A percentile compares a stretch with the other conserved stretches of the same genome.
phyloP scores from a whole-genome alignment of 495 filamentous ascomycete genomes.

The Neurospora sp. region DNA sequence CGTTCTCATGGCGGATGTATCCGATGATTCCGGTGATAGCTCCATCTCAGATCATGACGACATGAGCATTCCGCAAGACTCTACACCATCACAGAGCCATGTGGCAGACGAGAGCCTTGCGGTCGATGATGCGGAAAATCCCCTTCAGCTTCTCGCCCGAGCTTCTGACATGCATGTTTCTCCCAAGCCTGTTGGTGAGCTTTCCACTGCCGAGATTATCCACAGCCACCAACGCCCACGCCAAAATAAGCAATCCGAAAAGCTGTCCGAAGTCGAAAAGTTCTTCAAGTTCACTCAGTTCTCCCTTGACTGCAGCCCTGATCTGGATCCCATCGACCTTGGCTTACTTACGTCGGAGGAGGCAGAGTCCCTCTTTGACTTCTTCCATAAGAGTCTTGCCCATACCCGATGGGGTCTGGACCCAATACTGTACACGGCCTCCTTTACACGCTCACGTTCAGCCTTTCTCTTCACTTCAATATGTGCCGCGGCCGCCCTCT shows the following conservation, averaged over 20 bases:
- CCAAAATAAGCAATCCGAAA: constrained; percentile 18
- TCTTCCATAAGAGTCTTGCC: constrained; percentile 59
- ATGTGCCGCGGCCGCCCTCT: constrained; percentile 52
- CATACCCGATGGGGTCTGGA: constrained; percentile 70
- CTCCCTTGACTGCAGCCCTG: constrained; percentile 48
- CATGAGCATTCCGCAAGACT: constrained; percentile 18
- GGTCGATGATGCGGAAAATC: constrained; percentile 65
- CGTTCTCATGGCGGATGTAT: constrained; percentile 18
- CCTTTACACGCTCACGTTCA: constrained; percentile 55
- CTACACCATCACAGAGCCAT: constrained; percentile 22
- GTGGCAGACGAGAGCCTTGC: constrained; percentile 35
- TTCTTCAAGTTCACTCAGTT: constrained; percentile 56
- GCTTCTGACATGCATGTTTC: constrained; percentile 59
- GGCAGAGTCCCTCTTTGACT: constrained; percentile 51
- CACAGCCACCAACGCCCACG: constrained; percentile 16
- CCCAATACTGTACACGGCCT: constrained; percentile 50
- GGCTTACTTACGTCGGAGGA: constrained; percentile 54
- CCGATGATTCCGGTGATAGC: constrained; percentile 23
- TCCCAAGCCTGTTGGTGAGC: constrained; percentile 22
- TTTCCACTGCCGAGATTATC: constrained; percentile 11
- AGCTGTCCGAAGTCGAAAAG: constrained; percentile 25
- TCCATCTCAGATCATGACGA: constrained; percentile 22
- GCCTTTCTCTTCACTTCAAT: constrained; percentile 65
- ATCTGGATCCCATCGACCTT: constrained; percentile 57
- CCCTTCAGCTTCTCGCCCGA: constrained; percentile 57